These are phyloP conservation scores for Platanus orientalis DNA, from an alignment of 164 flowering plant genomes.

Conservation along the genomic window DNA sequence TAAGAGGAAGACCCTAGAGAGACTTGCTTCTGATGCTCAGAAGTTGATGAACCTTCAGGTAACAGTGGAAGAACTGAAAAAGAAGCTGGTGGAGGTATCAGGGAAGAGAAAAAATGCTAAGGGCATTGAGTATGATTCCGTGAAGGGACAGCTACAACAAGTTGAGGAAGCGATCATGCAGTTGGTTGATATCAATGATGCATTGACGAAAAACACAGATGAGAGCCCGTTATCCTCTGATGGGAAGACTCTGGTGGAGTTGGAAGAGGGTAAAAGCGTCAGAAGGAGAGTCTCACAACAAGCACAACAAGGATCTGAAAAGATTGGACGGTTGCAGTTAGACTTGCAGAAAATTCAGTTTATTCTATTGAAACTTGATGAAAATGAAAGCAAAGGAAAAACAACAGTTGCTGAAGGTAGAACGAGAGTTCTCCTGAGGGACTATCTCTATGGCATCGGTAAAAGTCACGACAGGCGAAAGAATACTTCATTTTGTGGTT, in stretches of 20 bases:
- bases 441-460: conserved; percentile 47
- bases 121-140: conserved; percentile 43
- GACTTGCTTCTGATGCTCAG: conserved; percentile 69
- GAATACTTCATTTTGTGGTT: conserved; percentile 56
- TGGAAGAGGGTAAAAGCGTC: conserved; percentile 30
- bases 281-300: conserved; percentile 46
- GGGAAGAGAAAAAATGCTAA: conserved; percentile 48
- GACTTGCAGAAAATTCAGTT: conserved; percentile 76
- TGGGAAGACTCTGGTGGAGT: conserved; percentile 12
- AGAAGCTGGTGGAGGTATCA: conserved; percentile 50
- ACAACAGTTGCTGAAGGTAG: conserved; percentile 29
- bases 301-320: conserved; percentile 65
- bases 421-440: conserved; percentile 46
- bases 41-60: conserved; percentile 74
- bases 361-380: conserved; percentile 50
- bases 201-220: conserved; percentile 41
- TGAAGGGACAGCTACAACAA: conserved; percentile 69
- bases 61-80: conserved; percentile 65
- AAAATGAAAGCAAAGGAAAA: conserved; percentile 37
- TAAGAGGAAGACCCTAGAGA: conserved; percentile 58
- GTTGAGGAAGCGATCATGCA: conserved; percentile 51
- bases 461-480: conserved; percentile 35
- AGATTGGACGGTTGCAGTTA: conserved; percentile 73
- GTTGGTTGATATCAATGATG: conserved; percentile 49
- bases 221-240: conserved; percentile 29